A percentile compares a stretch with the other conserved stretches of the same genome.
Evolutionary conservation across 495 filamentous ascomycete genomes (phyloP).

Genomic region (Talaromyces thailandensis): DNA sequence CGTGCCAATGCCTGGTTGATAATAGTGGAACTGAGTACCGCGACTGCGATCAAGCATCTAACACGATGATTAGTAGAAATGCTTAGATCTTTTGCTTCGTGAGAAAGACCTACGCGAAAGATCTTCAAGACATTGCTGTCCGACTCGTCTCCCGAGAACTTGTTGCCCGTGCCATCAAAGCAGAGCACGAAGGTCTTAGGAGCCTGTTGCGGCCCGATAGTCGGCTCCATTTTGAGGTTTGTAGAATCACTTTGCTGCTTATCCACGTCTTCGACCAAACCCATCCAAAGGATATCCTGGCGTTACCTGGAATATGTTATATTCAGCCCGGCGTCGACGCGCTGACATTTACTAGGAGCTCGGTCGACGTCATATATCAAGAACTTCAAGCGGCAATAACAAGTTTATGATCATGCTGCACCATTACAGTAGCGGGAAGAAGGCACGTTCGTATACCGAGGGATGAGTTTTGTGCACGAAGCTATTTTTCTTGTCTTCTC

Average conservation of each 20-base stretch:
- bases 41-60: slow-evolving; percentile 49
- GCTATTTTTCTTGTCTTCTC: neutral
- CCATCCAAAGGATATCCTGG: neutral
- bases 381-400: neutral
- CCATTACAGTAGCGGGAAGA: neutral
- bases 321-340: neutral
- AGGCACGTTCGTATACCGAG: neutral
- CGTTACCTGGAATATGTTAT: neutral
- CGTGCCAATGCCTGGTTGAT: slow-evolving; percentile 70
- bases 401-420: neutral
- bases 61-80: neutral
- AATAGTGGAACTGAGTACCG: slow-evolving; percentile 34
- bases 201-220: slow-evolving; percentile 10
- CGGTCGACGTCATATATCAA: neutral
- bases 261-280: neutral
- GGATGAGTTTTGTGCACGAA: neutral
- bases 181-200: slow-evolving; percentile 63
- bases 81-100: neutral
- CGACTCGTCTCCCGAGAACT: slow-evolving; percentile 69
- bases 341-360: neutral
- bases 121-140: slow-evolving; percentile 91
- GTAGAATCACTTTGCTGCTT: neutral
- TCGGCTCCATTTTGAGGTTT: slow-evolving; percentile 4
- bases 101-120: slow-evolving; percentile 38
- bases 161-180: slow-evolving; percentile 87